These are phyloP conservation scores for Naganishia liquefaciens DNA, from an alignment of 1,284 basidiomycete genomes.

Conservation along the genomic window DNA sequence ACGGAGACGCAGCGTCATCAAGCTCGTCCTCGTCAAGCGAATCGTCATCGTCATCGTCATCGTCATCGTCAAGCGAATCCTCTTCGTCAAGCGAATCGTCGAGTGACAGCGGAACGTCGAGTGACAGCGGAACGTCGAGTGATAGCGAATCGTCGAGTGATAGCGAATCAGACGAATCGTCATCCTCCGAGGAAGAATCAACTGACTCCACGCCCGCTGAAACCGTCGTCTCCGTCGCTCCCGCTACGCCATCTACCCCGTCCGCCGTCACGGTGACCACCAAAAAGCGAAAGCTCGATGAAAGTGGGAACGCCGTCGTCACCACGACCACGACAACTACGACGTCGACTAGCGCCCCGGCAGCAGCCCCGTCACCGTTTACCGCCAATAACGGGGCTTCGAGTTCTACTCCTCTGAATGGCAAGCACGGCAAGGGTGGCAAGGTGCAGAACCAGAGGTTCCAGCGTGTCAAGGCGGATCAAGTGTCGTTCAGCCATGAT, in stretches of 20 bases:
- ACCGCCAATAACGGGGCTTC: conserved; percentile 21
- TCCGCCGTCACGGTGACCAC: conserved; percentile 18
- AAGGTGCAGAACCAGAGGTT: conserved; percentile 62
- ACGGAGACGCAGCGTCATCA: neutral
- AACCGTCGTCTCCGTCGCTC: conserved; percentile 35
- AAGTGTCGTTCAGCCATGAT: conserved; percentile 62
- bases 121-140: conserved; percentile 31
- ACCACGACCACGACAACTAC: conserved; percentile 34
- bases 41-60: neutral
- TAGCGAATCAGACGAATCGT: conserved; percentile 36
- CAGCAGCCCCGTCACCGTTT: conserved; percentile 20
- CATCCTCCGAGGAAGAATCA: conserved; percentile 29
- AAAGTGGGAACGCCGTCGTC: conserved; percentile 26
- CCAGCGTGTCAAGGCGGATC: conserved; percentile 74
- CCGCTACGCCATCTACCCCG: conserved; percentile 28
- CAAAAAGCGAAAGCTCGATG: conserved; percentile 38
- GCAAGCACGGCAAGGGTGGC: conserved; percentile 38
- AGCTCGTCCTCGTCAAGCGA: neutral
- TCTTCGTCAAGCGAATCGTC: conserved; percentile 37
- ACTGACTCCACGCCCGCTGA: conserved; percentile 31
- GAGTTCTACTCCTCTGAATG: conserved; percentile 35
- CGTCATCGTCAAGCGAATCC: neutral
- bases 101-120: conserved; percentile 43
- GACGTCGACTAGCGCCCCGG: conserved; percentile 30
- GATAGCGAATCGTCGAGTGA: neutral